phyloP scores from a whole-genome alignment of 2,329 filamentous ascomycete species.

The Ascosphaera aggregata region DNA sequence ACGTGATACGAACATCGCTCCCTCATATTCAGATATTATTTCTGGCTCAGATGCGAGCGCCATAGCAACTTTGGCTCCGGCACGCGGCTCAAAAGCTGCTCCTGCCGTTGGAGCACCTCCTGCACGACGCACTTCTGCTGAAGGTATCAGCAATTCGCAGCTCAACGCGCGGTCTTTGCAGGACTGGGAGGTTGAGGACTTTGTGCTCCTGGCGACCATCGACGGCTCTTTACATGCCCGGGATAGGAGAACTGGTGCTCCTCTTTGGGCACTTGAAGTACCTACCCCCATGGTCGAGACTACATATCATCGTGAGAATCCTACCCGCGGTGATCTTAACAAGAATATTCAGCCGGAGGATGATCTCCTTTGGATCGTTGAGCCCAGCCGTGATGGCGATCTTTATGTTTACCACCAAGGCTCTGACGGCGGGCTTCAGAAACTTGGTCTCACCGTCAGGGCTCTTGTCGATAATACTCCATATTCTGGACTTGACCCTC shows the following conservation, averaged over 20 bases:
- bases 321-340: conserved; percentile 33
- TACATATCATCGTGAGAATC: conserved; percentile 51
- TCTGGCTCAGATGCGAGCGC: conserved; percentile 85
- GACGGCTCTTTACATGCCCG: conserved; percentile 87
- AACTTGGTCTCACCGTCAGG: conserved; percentile 34
- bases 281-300: conserved; percentile 76
- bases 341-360: conserved; percentile 41
- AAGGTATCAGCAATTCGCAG: conserved; percentile 51
- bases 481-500: conserved; percentile 48
- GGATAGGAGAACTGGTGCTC: conserved; percentile 64
- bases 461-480: conserved; percentile 67
- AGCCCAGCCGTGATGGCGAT: conserved; percentile 67
- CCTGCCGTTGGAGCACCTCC: conserved; percentile 86
- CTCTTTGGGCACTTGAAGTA: conserved; percentile 66
- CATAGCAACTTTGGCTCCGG: conserved; percentile 95
- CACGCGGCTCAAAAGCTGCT: conserved; percentile 32
- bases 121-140: too few relatives aligned
- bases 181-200: conserved; percentile 99
- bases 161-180: conserved; percentile 88
- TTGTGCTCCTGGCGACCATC: conserved; percentile 98
- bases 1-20: too few relatives aligned
- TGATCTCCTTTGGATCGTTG: conserved; percentile 85
- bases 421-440: conserved; percentile 22
- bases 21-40: too few relatives aligned
- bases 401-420: conserved; percentile 70